A percentile compares a stretch with the other conserved stretches of the same genome.
Conservation (phyloP, 805 yeast species). For the Barnettozyma vustinii region DNA sequence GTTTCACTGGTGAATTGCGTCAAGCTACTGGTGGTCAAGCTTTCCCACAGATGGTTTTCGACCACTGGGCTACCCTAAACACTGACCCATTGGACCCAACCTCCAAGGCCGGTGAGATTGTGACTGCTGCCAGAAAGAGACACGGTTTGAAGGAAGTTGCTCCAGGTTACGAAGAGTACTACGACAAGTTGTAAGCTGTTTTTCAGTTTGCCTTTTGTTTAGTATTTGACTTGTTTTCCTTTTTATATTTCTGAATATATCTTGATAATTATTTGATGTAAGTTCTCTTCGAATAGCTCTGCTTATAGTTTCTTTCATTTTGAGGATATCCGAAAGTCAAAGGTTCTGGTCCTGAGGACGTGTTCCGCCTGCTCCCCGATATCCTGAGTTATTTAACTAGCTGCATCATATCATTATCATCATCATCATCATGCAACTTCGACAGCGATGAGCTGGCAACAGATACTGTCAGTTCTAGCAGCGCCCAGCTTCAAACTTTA, state of each 20-base stretch:
- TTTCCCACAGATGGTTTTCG: slow-evolving; percentile 99
- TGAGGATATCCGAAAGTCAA: no score
- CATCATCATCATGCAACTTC: no score
- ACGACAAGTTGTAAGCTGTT: slow-evolving; percentile 68
- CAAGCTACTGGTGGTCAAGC: slow-evolving; percentile 99
- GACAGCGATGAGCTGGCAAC: no score
- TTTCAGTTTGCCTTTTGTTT: slow-evolving; percentile 1
- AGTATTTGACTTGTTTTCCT: slow-evolving; percentile 4
- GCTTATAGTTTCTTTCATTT: no score
- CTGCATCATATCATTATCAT: no score
- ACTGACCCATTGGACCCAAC: slow-evolving; percentile 93
- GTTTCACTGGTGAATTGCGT: slow-evolving; percentile 99
- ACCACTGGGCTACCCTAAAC: slow-evolving; percentile 89
- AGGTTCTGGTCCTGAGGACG: no score
- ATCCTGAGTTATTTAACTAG: no score
- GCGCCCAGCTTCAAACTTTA: no score
- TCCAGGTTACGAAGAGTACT: slow-evolving; percentile 99
- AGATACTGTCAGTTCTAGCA: no score
- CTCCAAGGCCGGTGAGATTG: slow-evolving; percentile 64
- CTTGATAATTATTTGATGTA: slow-evolving; percentile 3
- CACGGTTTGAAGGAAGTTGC: slow-evolving; percentile 95
- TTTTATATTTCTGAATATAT: slow-evolving; percentile 4
- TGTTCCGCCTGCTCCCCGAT: no score
- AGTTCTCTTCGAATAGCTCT: no score
- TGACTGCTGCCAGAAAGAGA: slow-evolving; percentile 77